Percentiles rank a stretch among this genome's conserved stretches.
Evolutionary conservation across 352 stramenopile species (phyloP).

Genomic region (Saprolegnia diclina): DNA sequence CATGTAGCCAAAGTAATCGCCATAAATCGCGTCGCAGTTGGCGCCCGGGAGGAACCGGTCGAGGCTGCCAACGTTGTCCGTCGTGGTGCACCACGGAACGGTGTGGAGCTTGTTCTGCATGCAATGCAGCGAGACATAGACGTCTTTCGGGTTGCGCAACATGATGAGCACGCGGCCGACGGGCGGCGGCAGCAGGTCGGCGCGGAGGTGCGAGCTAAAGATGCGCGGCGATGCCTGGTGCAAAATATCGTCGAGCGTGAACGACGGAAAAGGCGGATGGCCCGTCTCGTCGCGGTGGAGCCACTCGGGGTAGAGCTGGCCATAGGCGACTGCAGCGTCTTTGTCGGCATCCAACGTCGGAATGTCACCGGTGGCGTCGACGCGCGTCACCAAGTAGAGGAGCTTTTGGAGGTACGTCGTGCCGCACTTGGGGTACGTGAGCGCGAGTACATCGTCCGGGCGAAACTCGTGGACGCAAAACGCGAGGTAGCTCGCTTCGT

Average conservation of each 20-base stretch:
- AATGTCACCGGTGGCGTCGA: background rate
- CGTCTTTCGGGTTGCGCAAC: constrained; percentile 4
- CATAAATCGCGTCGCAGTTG: background rate
- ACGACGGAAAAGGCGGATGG: background rate
- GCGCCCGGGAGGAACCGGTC: background rate
- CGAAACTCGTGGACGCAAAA: background rate
- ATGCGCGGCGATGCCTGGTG: background rate
- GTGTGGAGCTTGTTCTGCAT: background rate
- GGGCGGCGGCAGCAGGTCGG: background rate
- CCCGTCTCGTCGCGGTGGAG: no score
- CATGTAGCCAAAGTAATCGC: constrained; percentile 10
- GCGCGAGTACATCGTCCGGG: background rate
- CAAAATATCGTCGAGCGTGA: background rate
- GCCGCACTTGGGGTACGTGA: background rate
- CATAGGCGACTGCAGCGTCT: background rate
- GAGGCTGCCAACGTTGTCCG: background rate
- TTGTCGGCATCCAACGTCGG: background rate
- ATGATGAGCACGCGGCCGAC: background rate
- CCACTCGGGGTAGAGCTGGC: background rate
- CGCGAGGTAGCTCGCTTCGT: background rate
- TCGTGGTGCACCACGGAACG: background rate
- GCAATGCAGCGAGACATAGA: background rate
- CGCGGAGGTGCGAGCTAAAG: background rate
- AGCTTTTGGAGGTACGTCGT: background rate
- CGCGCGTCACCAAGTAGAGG: background rate